Base-by-base conservation (phyloP, 2,329 filamentous ascomycete genomes). In the Calonectria leucothoes region DNA sequence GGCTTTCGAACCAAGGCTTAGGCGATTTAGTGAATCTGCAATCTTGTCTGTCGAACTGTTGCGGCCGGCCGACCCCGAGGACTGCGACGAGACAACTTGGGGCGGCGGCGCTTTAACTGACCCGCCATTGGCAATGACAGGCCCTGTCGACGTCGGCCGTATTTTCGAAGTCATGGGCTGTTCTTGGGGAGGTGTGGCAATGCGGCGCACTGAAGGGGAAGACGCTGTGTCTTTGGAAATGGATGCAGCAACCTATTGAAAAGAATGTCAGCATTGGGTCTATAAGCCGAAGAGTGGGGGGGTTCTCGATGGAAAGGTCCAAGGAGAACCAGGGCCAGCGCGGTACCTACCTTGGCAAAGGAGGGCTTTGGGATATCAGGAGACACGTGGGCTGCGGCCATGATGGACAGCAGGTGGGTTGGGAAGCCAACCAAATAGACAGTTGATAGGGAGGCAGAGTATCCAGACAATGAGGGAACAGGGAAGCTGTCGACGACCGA, bases 321-420 rank as follows among this genome's bases (percentile, higher is more conserved):
- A 39, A 35, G n/a, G 31, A 48, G 48, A 15, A 14, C 20, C 15
- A 57, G 49, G 37, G 49, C 6, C 20, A 51, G 25, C 29, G 33
- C 33, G 55, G 25, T 42, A 59, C 27, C 39, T 86, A 94, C 94
- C 90, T 94, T 95, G 85, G 94, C 94, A 88, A 95, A 95, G 52
- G 93, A 94, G 79, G 93, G 89, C 84, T 91, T 92, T 67, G 86
- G 85, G 69, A 86, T 76, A 77, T 89, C 88, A 75, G 87, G 81
- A 78, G 86, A 83, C 78, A 87, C 83, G 80, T 86, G 85, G 69
- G 86, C 82, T 59, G 87, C 85, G 74, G 88, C 86, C 88, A 90
- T 90, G 76, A 76, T 80, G 72, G 69, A 75, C 74, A 68, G 70
- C 45, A 68, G 75, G 59, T 59, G 70, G 74, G 78, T 75, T 77